These are phyloP conservation scores for Elymus sibiricus DNA, from an alignment of 176 grass and related monocot species.

Conservation along the genomic window DNA sequence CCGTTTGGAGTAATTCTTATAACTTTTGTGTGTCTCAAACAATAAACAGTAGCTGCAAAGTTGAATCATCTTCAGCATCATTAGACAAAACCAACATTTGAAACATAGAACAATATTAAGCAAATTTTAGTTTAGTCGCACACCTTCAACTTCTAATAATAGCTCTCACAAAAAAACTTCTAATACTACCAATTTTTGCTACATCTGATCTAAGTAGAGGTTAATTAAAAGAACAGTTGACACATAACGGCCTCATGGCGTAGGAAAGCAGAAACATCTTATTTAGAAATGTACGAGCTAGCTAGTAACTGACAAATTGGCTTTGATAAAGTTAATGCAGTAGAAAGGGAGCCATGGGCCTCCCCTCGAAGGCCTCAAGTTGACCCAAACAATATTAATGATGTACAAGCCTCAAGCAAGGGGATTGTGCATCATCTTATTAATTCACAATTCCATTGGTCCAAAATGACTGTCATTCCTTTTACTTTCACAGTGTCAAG, in stretches of 20 bases:
- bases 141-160: background rate
- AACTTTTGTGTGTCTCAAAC: background rate
- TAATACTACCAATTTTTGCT: background rate
- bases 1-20: background rate
- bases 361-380: too few relatives aligned
- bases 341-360: too few relatives aligned
- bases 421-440: background rate
- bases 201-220: background rate
- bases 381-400: too few relatives aligned
- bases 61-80: background rate
- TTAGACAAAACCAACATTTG: background rate
- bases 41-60: background rate
- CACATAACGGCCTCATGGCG: background rate
- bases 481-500: background rate
- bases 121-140: background rate
- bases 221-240: too few relatives aligned
- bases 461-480: background rate
- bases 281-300: background rate
- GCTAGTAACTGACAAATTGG: background rate
- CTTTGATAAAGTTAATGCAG: background rate
- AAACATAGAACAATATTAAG: background rate
- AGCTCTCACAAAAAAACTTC: too few relatives aligned
- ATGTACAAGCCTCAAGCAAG: background rate
- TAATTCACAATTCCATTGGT: background rate
- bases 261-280: background rate